Conservation (phyloP, 441 rosid genomes). For the Eutrema salsugineum region DNA sequence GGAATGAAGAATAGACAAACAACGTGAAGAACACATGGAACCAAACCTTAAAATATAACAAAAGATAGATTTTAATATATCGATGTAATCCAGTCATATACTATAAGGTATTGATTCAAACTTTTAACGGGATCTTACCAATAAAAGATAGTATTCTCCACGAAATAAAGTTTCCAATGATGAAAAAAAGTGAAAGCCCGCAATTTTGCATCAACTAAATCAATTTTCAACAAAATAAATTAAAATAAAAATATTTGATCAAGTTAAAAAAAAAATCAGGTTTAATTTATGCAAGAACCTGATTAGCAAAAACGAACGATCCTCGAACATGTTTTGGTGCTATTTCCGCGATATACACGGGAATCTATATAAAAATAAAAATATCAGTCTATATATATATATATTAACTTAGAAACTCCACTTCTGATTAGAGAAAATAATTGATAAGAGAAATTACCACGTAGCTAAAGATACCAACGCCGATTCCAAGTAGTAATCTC, state of each 20-base stretch:
- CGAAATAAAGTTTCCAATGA: slow-evolving; percentile 43
- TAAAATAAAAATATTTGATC: neutral
- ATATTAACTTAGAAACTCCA: neutral
- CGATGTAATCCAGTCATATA: neutral
- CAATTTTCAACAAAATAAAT: neutral
- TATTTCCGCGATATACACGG: slow-evolving; percentile 57
- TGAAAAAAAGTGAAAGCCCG: slow-evolving; percentile 42
- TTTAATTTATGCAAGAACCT: slow-evolving; percentile 25
- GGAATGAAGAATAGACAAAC: slow-evolving; percentile 39
- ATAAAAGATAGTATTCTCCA: slow-evolving; percentile 47
- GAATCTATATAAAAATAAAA: slow-evolving; percentile 38
- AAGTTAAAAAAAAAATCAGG: no score
- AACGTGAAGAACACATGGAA: slow-evolving; percentile 30
- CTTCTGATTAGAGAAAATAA: neutral
- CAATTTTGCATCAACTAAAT: slow-evolving; percentile 44
- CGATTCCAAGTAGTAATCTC: slow-evolving; percentile 46
- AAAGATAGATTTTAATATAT: neutral
- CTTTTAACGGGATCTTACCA: slow-evolving; percentile 6
- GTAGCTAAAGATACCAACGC: slow-evolving; percentile 39
- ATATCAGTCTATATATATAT: neutral
- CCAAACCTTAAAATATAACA: slow-evolving; percentile 21
- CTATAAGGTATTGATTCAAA: neutral
- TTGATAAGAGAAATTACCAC: slow-evolving; percentile 52
- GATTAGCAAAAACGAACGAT: slow-evolving; percentile 42
- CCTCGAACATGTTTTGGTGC: slow-evolving; percentile 60